A percentile compares a stretch with the other conserved stretches of the same genome.
phyloP scores from a whole-genome alignment of 2,329 filamentous ascomycete genomes.

The Ophiognomonia clavigignenti-juglandacearum region DNA sequence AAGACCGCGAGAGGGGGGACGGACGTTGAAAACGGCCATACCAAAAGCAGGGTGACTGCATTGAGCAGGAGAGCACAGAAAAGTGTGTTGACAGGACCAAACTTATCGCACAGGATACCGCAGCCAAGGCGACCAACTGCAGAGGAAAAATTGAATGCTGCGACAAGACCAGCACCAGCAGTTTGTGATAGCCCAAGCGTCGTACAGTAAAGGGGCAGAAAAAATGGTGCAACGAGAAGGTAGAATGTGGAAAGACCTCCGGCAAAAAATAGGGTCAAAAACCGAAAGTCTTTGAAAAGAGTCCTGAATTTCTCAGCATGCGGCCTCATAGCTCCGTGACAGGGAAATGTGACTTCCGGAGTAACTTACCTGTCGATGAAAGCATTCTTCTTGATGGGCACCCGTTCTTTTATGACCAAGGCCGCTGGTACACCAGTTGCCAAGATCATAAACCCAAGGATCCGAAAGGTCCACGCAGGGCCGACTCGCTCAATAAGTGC shows the following conservation, averaged over 20 bases:
- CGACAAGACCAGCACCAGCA: conserved; percentile 52
- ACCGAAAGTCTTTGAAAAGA: conserved; percentile 47
- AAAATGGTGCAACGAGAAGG: conserved; percentile 57
- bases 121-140: conserved; percentile 51
- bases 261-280: conserved; percentile 47
- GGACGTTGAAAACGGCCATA: conserved; percentile 56
- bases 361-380: conserved; percentile 46
- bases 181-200: conserved; percentile 49
- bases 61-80: conserved; percentile 45
- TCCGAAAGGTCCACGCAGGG: conserved; percentile 46
- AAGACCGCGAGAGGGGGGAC: conserved; percentile 51
- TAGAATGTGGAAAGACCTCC: conserved; percentile 55
- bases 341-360: background rate
- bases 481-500: conserved; percentile 36
- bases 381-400: conserved; percentile 29
- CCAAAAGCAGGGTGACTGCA: conserved; percentile 52
- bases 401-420: conserved; percentile 45
- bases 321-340: background rate
- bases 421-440: conserved; percentile 52
- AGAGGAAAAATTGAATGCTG: conserved; percentile 57
- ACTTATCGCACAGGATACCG: conserved; percentile 47
- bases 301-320: conserved; percentile 27
- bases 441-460: conserved; percentile 46
- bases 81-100: conserved; percentile 53
- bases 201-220: conserved; percentile 50